Base-by-base conservation (phyloP, 306 rosid genomes). In the Vicia villosa region DNA sequence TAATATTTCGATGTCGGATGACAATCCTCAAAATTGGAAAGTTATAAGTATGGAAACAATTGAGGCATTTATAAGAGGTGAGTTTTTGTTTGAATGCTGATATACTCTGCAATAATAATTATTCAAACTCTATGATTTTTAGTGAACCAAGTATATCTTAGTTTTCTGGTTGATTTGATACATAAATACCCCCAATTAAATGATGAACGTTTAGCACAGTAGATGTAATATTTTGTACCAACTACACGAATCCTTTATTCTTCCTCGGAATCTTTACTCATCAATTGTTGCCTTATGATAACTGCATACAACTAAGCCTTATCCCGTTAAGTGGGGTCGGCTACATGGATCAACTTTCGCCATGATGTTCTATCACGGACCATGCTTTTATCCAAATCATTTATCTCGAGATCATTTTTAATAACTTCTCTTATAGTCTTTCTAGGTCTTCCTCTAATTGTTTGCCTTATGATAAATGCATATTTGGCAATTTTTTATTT, bases 41-140 rank as follows among this genome's bases (percentile, higher is more conserved):
- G 95, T 91, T 73, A 84, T 88, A 22, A 84, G 83, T 63, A 82
- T 84, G 57, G 97, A 91, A 75, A 85, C 85, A 16, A 82, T 90
- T 12, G 98, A 94, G 77, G 75, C 95, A 21, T 87, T 94, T 72
- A 77, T 94, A 49, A 90, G 98, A 94, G 87, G 98, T 94, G 80
- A 80, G 89, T 75, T 55, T 68, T 17, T 70, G 30, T 73, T 45
- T 55, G 51, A 30, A 55, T 42, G 16, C 8, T 63, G 24, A 51
- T 63, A 64, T 49, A 37, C 43, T 17, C 24, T 70, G 69, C 68
- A 19, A 49, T 41, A 28, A 52, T 49, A 46, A 65, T 28, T 38
- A 67, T 40, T 60, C 52, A 41, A 67, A 60, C 55, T 50, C 8
- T 37, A 50, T 30, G 66, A 51, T 51, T 51, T 73, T 30, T 67